These are phyloP conservation scores for Plasmopara viticola DNA, from an alignment of 352 stramenopile genomes.

Conservation along the genomic window DNA sequence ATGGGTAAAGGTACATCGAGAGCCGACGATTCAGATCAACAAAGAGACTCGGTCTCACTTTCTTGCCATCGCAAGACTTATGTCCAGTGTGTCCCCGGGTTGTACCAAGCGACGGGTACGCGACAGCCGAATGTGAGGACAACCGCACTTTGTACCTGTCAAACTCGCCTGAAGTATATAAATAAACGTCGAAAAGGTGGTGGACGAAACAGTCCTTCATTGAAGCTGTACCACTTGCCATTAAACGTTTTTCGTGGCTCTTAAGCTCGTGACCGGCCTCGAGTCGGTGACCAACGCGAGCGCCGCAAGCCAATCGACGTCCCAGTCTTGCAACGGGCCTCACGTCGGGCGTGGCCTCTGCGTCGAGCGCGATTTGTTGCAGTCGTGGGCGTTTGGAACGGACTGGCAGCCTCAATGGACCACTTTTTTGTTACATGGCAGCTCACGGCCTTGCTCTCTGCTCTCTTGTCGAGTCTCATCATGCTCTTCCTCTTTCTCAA, in stretches of 20 bases:
- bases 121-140: not conserved
- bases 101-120: slow-evolving; percentile 1
- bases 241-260: slow-evolving; percentile 26
- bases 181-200: slow-evolving; percentile 22
- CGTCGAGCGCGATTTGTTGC: slow-evolving; percentile 13
- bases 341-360: slow-evolving; percentile 15
- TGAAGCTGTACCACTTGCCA: slow-evolving; percentile 21
- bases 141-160: not conserved
- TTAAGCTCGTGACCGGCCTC: slow-evolving; percentile 8
- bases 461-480: slow-evolving; percentile 36
- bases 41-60: not conserved
- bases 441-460: slow-evolving; percentile 53
- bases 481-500: slow-evolving; percentile 75
- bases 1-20: too few relatives aligned
- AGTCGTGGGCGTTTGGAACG: not conserved
- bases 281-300: not conserved
- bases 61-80: too few relatives aligned
- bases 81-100: slow-evolving; percentile 9
- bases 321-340: not conserved
- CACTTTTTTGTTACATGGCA: slow-evolving; percentile 70
- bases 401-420: slow-evolving; percentile 30
- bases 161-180: slow-evolving; percentile 1
- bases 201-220: slow-evolving; percentile 29
- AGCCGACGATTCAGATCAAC: not conserved
- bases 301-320: slow-evolving; percentile 1